phyloP scores from a whole-genome alignment of 345 rosid species.

The Crucihimalaya himalaica region DNA sequence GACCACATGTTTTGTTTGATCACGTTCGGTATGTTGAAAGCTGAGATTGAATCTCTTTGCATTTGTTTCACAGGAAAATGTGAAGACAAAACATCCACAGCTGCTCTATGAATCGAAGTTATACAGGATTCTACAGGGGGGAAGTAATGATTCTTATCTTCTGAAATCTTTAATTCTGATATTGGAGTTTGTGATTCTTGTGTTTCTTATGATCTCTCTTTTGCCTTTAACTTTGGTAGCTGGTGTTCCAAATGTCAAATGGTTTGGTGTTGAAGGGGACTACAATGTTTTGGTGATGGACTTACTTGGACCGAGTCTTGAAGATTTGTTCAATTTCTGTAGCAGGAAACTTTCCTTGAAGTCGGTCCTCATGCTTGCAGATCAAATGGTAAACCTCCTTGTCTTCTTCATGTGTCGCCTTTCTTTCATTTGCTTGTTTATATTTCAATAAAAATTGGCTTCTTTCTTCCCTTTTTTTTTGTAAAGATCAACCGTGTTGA shows the following conservation, averaged over 20 bases:
- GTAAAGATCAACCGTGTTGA: constrained; percentile 56
- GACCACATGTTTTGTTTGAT: background rate
- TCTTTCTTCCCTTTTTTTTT: background rate
- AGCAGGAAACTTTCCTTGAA: constrained; percentile 61
- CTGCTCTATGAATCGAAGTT: constrained; percentile 42
- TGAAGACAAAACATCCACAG: constrained; percentile 46
- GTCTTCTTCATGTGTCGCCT: background rate
- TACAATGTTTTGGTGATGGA: constrained; percentile 66
- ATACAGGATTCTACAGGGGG: constrained; percentile 45
- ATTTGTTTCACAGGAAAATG: constrained; percentile 33
- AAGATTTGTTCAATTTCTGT: constrained; percentile 66
- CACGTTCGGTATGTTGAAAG: constrained; percentile 5
- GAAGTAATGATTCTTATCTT: constrained; percentile 42
- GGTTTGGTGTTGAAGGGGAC: constrained; percentile 69
- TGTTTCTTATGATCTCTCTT: constrained; percentile 18
- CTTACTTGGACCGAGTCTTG: constrained; percentile 70
- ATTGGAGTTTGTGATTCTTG: background rate
- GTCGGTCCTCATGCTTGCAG: constrained; percentile 72
- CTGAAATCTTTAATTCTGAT: background rate
- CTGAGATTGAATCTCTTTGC: background rate
- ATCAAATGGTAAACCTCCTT: constrained; percentile 52
- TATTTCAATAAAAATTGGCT: constrained; percentile 2
- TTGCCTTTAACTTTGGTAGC: constrained; percentile 42
- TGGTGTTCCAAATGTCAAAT: constrained; percentile 62
- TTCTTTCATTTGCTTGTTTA: background rate